Evolutionary conservation across 2,329 filamentous ascomycete species (phyloP).

Genomic region (Xylaria sp.): DNA sequence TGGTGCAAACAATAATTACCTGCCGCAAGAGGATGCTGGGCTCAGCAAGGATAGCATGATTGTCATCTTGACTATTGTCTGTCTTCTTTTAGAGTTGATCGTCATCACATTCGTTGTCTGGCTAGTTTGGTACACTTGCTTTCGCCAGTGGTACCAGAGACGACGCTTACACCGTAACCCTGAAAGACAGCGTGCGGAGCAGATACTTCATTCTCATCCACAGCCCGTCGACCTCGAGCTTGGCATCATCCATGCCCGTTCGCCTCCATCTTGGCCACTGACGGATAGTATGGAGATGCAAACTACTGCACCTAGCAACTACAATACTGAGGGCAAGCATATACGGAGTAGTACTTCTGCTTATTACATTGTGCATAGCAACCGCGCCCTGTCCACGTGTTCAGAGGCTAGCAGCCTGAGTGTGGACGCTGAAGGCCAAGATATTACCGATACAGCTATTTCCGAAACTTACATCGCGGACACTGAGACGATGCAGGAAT

Average conservation of each 20-base stretch:
- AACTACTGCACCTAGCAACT: background rate
- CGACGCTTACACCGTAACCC: background rate
- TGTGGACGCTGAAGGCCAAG: background rate
- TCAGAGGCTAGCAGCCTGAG: background rate
- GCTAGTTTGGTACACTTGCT: background rate
- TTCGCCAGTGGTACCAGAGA: background rate
- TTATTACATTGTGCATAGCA: background rate
- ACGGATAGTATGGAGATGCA: background rate
- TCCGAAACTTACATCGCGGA: background rate
- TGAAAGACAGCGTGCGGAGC: slow-evolving; percentile 8
- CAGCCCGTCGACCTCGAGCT: slow-evolving; percentile 23
- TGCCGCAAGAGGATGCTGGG: background rate
- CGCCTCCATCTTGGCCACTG: background rate
- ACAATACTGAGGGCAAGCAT: background rate
- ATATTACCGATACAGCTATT: background rate
- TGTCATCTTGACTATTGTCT: background rate
- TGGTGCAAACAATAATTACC: background rate
- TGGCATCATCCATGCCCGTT: background rate
- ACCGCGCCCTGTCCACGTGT: background rate
- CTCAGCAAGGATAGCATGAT: background rate
- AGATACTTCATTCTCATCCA: slow-evolving; percentile 4
- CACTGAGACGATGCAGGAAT: background rate
- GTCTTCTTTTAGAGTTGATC: background rate
- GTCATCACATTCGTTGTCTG: background rate
- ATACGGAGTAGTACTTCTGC: background rate